phyloP scores from a whole-genome alignment of 371 early-diverging fungal genomes.

The Mucor saturninus region DNA sequence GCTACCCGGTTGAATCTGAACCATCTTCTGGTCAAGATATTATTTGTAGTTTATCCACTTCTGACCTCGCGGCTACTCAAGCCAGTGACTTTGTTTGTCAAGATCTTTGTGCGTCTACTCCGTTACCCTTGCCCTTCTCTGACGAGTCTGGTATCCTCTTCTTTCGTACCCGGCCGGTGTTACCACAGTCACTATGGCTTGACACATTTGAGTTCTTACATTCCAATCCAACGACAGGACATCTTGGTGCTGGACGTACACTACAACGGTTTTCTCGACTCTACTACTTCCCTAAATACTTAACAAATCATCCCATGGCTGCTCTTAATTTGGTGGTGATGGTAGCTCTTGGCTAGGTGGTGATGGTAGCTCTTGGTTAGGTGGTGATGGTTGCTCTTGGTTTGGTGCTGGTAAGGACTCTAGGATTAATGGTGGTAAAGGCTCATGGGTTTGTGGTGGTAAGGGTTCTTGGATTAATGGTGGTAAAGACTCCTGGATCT shows the following conservation, averaged over 20 bases:
- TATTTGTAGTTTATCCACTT: background rate
- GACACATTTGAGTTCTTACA: conserved; percentile 15
- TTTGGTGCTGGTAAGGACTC: too few relatives aligned
- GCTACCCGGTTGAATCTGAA: background rate
- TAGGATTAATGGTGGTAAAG: too few relatives aligned
- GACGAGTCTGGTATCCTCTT: conserved; percentile 21
- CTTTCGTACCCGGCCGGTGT: conserved; percentile 14
- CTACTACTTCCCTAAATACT: background rate
- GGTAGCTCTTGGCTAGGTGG: too few relatives aligned
- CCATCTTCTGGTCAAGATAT: background rate
- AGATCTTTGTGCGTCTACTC: background rate
- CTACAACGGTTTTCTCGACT: conserved; percentile 4
- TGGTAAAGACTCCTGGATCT: too few relatives aligned
- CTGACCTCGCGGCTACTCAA: conserved; percentile 1
- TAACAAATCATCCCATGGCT: too few relatives aligned
- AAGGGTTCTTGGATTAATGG: too few relatives aligned
- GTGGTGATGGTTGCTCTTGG: too few relatives aligned
- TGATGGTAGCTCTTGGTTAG: too few relatives aligned
- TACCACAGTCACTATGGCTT: conserved; percentile 1
- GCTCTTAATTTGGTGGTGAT: too few relatives aligned
- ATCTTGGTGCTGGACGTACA: conserved; percentile 2
- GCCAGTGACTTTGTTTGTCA: conserved; percentile 4
- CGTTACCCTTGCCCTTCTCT: background rate
- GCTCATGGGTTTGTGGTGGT: too few relatives aligned
- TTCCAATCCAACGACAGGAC: conserved; percentile 1